Evolutionary conservation across 164 flowering plant species (phyloP), one percentile per base, ranked within the genome.

Genomic region (Hamamelis virginiana): DNA sequence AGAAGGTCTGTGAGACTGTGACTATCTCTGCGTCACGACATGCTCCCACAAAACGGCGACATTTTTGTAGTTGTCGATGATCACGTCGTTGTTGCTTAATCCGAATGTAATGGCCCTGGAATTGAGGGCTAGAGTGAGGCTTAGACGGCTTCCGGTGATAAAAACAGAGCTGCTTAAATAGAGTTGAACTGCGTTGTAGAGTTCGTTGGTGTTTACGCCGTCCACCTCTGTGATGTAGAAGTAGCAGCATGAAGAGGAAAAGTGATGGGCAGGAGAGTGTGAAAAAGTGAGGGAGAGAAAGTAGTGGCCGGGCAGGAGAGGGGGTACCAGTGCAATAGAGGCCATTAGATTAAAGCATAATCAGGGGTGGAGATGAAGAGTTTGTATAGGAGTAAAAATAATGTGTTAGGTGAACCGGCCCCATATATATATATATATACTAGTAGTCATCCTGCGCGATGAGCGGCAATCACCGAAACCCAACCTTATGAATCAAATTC

Each of bases 171-270:
- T 68, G 83, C 83, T 80, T 9, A 91, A 86, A 72, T 91, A 91
- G 74, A 89, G 88, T 68, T 86, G 92, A 70, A 84, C 94, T 19
- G 94, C 87, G 77, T 81, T 83, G 89, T 89, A 89, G 73, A 91
- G 91, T 66, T 87, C 97, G 76, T 91, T 91, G 68, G 91, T 88
- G 88, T 86, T 88, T 62, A 88, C 93, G 33, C 97, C 97, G 68
- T 91, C 95, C 69, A 88, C 84, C 66, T 91, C 95, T 0, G 91
- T 88, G 72, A 91, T 88, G 81, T 91, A 94, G 74, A 82, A 91
- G 84, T 89, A 88, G 79, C 83, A 83, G 77, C 89, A 84, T 67
- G 86, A 67, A 43, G 92, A 89, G 85, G 80, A 84, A 55, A 75
- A 74, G 77, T 72, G 57, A n/a, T n/a, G n/a, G n/a, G n/a, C n/a